Base-by-base conservation (phyloP, 805 yeast species). In the Barnettozyma sucrosica region DNA sequence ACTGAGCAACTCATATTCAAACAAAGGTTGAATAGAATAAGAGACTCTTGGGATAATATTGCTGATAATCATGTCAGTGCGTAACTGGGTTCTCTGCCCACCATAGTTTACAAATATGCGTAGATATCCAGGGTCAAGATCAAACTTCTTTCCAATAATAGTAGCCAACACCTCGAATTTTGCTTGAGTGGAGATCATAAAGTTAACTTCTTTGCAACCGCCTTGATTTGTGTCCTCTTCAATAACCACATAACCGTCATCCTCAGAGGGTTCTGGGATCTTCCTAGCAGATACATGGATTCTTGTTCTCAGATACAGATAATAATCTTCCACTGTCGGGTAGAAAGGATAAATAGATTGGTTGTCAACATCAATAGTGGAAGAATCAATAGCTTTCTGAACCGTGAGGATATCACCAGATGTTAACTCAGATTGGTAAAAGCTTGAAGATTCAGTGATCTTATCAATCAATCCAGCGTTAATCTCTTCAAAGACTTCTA, bases 1-100 rank as follows among this genome's bases (percentile, higher is more conserved):
- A 41, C 80, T 85, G 58, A 93, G 72, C 1, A 84, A 66, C 59
- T 92, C 97, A 62, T 85, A 92, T 54, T 82, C 83, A 49, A 92
- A 76, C 2, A 70, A 58, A 5, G 80, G 70, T 7, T 69, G 63
- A 26, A 62, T 57, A 45, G 68, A 68, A 13, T 57, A 48, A 32
- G 57, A 49, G 10, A 43, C 44, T 43, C 68, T 68, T 4, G 72
- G 63, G 26, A 69, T 54, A 46, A 68, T 67, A 26, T 65, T 63
- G 10, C 62, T 61, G 16, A 72, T 50, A 11, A 36, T 40, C 42
- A 65, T 59, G 38, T 58, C 62, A 3, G 71, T 62, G 36, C 66
- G 67, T 45, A 72, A 45, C 1, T 85, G 80, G 49, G 74, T 68
- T 50, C 77, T 71, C 14, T 79, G 79, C n/a, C 82, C 83, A 19